Conservation (phyloP, 225 moss, liverwort and hornwort species). For the Neckera pumila region DNA sequence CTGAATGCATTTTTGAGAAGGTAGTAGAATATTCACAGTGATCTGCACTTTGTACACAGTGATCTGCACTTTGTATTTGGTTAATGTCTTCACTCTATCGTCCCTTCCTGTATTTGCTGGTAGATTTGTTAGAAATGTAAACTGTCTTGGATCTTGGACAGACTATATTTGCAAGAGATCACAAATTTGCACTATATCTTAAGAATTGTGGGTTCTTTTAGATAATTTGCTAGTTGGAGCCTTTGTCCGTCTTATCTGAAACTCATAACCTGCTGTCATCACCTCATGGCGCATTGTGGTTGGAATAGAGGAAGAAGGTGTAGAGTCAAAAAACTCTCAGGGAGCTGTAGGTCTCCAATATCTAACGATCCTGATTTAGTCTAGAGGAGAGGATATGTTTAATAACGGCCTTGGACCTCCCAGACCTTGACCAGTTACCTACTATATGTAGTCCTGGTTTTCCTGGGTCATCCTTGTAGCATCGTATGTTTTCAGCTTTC, state of each 20-base stretch:
- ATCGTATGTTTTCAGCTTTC: not conserved
- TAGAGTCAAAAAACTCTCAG: not conserved
- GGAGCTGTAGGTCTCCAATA: not conserved
- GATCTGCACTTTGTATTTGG: not conserved
- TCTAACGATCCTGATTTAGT: not conserved
- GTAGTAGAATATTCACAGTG: constrained; percentile 4
- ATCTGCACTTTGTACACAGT: not conserved
- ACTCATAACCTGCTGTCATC: not conserved
- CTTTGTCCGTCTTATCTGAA: not conserved
- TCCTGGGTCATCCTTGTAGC: not conserved
- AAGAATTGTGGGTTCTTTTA: too few species aligned
- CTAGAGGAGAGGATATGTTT: not conserved
- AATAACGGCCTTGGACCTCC: not conserved
- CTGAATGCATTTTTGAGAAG: constrained; percentile 88
- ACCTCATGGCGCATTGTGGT: not conserved
- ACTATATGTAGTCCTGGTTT: not conserved
- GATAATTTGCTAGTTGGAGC: not conserved
- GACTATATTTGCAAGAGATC: not conserved
- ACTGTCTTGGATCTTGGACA: not conserved
- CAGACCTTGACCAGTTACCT: not conserved
- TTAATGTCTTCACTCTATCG: not conserved
- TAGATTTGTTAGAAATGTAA: not conserved
- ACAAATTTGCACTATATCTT: not conserved
- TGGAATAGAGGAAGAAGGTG: not conserved
- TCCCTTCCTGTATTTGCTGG: not conserved